Evolutionary conservation across 805 yeast genomes (phyloP).

Genomic region (Isabelozyma pseudorhagii): DNA sequence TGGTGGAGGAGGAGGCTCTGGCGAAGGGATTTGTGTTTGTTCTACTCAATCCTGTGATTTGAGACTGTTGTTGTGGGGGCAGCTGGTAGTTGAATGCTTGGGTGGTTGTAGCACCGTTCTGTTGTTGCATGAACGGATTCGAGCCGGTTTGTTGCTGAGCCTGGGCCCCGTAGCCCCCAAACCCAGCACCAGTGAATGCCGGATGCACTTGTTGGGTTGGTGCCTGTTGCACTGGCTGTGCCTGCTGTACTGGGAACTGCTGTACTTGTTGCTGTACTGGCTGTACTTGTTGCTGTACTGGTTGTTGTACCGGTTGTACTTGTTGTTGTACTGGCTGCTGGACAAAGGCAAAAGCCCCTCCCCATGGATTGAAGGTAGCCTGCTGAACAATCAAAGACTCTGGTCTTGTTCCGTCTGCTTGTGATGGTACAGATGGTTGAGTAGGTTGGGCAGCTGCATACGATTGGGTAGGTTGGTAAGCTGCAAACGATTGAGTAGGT

Average conservation of each 20-base stretch:
- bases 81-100: constrained; percentile 2
- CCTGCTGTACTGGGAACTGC: constrained; percentile 13
- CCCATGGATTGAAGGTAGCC: constrained; percentile 42
- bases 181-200: constrained; percentile 54
- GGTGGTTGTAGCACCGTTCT: constrained; percentile 7
- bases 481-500: constrained; percentile 1
- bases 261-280: constrained; percentile 5
- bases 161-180: constrained; percentile 49
- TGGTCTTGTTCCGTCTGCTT: not conserved
- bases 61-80: constrained; percentile 8
- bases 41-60: constrained; percentile 17
- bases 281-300: constrained; percentile 8
- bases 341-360: constrained; percentile 8
- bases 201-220: constrained; percentile 16
- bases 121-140: constrained; percentile 17
- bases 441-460: no score
- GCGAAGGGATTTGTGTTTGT: constrained; percentile 37
- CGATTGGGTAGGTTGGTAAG: not conserved
- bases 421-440: not conserved
- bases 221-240: constrained; percentile 17
- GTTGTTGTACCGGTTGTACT: constrained; percentile 11
- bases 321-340: constrained; percentile 14
- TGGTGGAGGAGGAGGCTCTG: constrained; percentile 13
- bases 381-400: constrained; percentile 35
- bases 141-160: constrained; percentile 18